phyloP scores from a whole-genome alignment of 179 eudicot genomes.

The Silene vulgaris region DNA sequence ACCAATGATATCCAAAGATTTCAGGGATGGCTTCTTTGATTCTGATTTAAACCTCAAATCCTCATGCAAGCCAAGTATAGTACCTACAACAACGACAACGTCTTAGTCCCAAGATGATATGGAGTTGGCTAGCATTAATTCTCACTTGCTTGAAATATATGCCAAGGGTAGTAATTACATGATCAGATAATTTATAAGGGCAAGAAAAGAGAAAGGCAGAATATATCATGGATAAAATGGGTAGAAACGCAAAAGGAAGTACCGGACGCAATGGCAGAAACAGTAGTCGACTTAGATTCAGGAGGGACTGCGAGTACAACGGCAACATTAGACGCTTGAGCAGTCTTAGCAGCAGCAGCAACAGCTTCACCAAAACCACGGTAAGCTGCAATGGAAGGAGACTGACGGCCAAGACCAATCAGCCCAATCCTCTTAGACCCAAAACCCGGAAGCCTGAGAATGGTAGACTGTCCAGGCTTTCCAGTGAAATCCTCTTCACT shows the following conservation, averaged over 20 bases:
- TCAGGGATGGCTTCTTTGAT: constrained; percentile 56
- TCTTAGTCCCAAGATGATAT: neutral
- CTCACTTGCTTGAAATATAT: neutral
- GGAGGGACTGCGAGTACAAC: constrained; percentile 59
- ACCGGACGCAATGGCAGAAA: constrained; percentile 81
- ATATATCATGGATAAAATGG: neutral
- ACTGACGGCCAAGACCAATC: constrained; percentile 63
- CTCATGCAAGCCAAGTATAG: constrained; percentile 67
- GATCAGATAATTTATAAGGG: too few species aligned
- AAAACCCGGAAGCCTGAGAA: constrained; percentile 73
- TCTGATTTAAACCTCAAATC: constrained; percentile 86
- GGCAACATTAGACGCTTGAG: constrained; percentile 67
- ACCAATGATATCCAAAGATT: constrained; percentile 80
- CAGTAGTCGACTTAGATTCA: constrained; percentile 52
- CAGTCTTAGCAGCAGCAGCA: constrained; percentile 65
- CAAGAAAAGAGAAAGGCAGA: too few species aligned
- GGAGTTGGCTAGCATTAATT: neutral
- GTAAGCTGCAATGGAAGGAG: constrained; percentile 41
- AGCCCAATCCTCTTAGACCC: constrained; percentile 72
- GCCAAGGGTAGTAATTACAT: too few species aligned
- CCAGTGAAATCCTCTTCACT: constrained; percentile 85
- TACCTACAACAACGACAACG: constrained; percentile 34
- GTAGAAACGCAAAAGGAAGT: constrained; percentile 7
- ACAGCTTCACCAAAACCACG: constrained; percentile 71
- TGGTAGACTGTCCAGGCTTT: constrained; percentile 65